Evolutionary conservation across 306 rosid species (phyloP).

Genomic region (Casuarina glauca): DNA sequence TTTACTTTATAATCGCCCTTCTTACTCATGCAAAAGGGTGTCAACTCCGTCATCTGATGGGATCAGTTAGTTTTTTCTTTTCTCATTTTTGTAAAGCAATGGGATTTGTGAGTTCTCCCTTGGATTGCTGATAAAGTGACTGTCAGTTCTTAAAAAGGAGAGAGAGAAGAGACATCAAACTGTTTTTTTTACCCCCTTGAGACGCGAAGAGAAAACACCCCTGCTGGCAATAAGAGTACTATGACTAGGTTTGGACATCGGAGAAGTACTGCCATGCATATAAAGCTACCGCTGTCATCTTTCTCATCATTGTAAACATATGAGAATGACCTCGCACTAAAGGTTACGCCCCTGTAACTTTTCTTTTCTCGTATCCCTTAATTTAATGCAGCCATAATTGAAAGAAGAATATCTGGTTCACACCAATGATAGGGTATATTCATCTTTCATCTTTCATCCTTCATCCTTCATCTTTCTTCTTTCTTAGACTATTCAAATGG

Average conservation of each 20-base stretch:
- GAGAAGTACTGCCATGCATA: conserved; percentile 25
- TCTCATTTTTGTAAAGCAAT: too few relatives aligned
- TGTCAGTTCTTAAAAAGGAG: too few relatives aligned
- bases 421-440: conserved; percentile 18
- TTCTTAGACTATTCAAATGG: conserved; percentile 1
- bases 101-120: too few relatives aligned
- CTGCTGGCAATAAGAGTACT: neutral
- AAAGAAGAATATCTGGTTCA: conserved; percentile 34
- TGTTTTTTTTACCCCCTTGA: too few relatives aligned
- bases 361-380: neutral
- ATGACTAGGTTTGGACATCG: conserved; percentile 7
- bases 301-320: conserved; percentile 41
- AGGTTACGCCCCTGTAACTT: neutral
- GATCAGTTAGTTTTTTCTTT: too few relatives aligned
- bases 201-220: too few relatives aligned
- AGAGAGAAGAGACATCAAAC: too few relatives aligned
- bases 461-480: conserved; percentile 11
- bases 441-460: conserved; percentile 10
- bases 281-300: conserved; percentile 29
- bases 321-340: conserved; percentile 34
- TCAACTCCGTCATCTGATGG: too few relatives aligned
- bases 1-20: too few relatives aligned
- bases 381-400: conserved; percentile 37
- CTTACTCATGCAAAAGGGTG: too few relatives aligned
- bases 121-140: too few relatives aligned